Evolutionary conservation across 2,329 filamentous ascomycete species (phyloP), one percentile per base, ranked within the genome.

Genomic region (Diplodia seriata): DNA sequence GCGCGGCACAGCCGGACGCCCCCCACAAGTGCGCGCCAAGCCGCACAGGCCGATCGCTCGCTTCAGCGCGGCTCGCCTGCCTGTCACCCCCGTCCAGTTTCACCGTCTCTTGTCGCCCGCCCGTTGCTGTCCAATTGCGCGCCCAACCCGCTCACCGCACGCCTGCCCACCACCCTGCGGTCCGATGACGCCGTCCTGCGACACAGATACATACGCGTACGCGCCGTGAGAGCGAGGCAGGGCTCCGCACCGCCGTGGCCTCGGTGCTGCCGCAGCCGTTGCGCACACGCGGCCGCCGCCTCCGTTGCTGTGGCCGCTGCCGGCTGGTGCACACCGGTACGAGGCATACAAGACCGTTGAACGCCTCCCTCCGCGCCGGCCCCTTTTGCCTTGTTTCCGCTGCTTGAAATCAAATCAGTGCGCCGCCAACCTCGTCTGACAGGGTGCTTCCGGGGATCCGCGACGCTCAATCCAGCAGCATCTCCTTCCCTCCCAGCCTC

Each of bases 21-120:
- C 59, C 59, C 59, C 59, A 51, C 59, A 63, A 26, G 43, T 23
- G 33, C 36, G 2, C 20, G 57, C 57, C 57, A 62, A 62, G 57
- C 23, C 55, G 11, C 4, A 40, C 12, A 11, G 15, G 56, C 43
- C 43, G 59, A 62, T 62, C 59, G 59, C 59, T 62, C 56, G 31
- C 31, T 33, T 33, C 31, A 38, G 20, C 55, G 55, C 26, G 26
- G 26, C 26, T 26, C 26, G 26, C 26, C 26, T 26, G 26, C 55
- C 36, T 47, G 55, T 59, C 55, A 26, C 36, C n/a, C 8, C 54
- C 54, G 54, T 33, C 38, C 56, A 43, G 36, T 62, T 63, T 63
- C 59, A 63, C 59, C 59, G 59, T 63, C 59, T 63, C 47, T 63
- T 63, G 59, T 51, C 59, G 31, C 43, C 59, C 43, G 43, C 43